phyloP scores from a whole-genome alignment of 2,329 filamentous ascomycete genomes.

The Sporothrix variecibatus region DNA sequence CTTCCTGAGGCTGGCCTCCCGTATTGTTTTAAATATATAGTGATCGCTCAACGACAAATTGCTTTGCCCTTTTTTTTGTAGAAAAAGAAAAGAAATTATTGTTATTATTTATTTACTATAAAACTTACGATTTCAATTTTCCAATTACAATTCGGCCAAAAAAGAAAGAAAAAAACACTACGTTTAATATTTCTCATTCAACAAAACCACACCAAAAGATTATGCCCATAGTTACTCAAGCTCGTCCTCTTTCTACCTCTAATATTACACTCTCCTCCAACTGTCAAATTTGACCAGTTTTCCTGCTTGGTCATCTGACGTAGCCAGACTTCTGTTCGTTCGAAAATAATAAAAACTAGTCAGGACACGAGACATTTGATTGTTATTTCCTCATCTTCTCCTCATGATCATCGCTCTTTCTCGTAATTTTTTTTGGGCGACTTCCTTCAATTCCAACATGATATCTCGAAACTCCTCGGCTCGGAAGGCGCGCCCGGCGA shows the following conservation, averaged over 20 bases:
- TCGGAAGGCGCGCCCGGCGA: constrained; percentile 11
- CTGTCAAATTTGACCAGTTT: neutral
- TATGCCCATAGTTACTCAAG: no score
- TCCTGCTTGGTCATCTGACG: neutral
- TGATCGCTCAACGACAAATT: no score
- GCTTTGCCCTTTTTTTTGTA: no score
- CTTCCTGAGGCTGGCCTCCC: no score
- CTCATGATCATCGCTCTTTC: neutral
- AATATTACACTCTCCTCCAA: neutral
- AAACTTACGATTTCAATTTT: no score
- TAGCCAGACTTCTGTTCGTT: neutral
- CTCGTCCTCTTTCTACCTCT: neutral
- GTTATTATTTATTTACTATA: no score
- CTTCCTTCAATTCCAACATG: neutral
- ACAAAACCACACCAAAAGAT: no score
- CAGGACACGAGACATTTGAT: neutral
- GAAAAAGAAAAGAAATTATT: no score
- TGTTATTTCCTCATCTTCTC: neutral
- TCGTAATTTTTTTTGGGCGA: neutral
- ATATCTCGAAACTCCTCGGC: constrained; percentile 18
- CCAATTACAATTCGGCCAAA: no score
- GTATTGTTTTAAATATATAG: no score
- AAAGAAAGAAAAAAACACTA: no score
- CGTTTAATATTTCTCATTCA: no score
- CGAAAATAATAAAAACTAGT: neutral